Percentiles rank a stretch among this genome's conserved stretches.
Evolutionary conservation across 2,329 filamentous ascomycete genomes (phyloP).

Genomic region (Aspergillus sp.): DNA sequence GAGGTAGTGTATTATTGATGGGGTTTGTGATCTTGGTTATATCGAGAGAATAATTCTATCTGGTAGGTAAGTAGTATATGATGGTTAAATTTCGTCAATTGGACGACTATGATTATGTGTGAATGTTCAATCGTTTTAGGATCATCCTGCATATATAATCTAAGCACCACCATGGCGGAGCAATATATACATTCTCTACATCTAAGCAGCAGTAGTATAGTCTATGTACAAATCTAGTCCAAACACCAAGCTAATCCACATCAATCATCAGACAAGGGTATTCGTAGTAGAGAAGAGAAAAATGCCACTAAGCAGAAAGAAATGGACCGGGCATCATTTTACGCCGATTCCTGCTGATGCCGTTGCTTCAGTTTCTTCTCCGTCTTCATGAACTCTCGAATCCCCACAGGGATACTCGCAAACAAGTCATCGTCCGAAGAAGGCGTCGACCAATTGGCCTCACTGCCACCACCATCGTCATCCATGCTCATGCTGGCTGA

Average conservation of each 20-base stretch:
- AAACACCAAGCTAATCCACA: neutral
- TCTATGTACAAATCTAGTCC: neutral
- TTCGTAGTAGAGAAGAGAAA: neutral
- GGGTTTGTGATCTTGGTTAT: no score
- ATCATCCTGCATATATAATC: no score
- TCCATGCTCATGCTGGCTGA: conserved; percentile 67
- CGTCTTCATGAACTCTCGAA: conserved; percentile 94
- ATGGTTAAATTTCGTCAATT: no score
- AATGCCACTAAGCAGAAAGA: neutral
- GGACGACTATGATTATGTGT: no score
- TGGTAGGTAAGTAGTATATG: no score
- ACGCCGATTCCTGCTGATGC: conserved; percentile 57
- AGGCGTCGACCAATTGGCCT: conserved; percentile 63
- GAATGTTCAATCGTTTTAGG: no score
- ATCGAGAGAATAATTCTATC: no score
- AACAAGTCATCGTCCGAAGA: conserved; percentile 65
- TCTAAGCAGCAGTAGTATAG: neutral
- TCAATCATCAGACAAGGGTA: neutral
- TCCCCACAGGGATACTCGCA: conserved; percentile 81
- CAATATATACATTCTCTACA: conserved; percentile 1
- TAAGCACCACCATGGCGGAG: neutral
- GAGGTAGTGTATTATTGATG: neutral
- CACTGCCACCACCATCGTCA: conserved; percentile 76
- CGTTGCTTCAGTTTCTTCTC: conserved; percentile 86
- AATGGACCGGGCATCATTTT: no score